A percentile compares a stretch with the other conserved stretches of the same genome.
Conservation (phyloP, 1,284 basidiomycete genomes). For the Leccinum holopus region DNA sequence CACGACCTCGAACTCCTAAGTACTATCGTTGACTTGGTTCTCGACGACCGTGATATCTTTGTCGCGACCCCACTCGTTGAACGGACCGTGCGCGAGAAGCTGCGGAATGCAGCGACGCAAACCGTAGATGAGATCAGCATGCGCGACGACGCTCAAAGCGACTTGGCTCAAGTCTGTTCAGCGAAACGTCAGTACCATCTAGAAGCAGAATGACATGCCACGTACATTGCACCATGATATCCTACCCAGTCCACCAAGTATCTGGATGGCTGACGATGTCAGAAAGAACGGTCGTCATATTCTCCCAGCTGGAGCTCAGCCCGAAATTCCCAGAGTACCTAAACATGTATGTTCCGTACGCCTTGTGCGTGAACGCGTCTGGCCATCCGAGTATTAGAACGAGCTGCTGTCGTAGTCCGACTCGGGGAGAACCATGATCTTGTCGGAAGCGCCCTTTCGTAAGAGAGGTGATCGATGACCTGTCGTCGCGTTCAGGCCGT, state of each 20-base stretch:
- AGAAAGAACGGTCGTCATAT: constrained; percentile 60
- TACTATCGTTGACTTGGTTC: background rate
- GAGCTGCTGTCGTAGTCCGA: constrained; percentile 72
- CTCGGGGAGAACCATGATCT: constrained; percentile 80
- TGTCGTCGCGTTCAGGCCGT: constrained; percentile 30
- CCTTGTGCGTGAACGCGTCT: constrained; percentile 74
- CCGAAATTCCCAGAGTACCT: constrained; percentile 83
- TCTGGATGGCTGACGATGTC: constrained; percentile 20
- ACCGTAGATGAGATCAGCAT: constrained; percentile 71
- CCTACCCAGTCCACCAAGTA: constrained; percentile 69
- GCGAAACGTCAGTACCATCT: constrained; percentile 3
- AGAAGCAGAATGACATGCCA: constrained; percentile 9
- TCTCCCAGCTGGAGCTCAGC: constrained; percentile 74
- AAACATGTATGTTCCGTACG: constrained; percentile 52
- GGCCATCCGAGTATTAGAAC: constrained; percentile 58
- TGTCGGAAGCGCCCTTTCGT: constrained; percentile 71
- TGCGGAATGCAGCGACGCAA: constrained; percentile 77
- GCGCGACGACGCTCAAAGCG: constrained; percentile 63
- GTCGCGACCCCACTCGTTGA: constrained; percentile 91
- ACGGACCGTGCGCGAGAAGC: constrained; percentile 80
- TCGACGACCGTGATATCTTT: constrained; percentile 52
- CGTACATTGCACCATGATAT: constrained; percentile 85
- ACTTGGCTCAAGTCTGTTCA: constrained; percentile 68
- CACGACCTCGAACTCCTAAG: background rate
- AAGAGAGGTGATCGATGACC: constrained; percentile 74